Conservation (phyloP, 2,329 filamentous ascomycete genomes). For the Ophiosphaerella herpotricha region DNA sequence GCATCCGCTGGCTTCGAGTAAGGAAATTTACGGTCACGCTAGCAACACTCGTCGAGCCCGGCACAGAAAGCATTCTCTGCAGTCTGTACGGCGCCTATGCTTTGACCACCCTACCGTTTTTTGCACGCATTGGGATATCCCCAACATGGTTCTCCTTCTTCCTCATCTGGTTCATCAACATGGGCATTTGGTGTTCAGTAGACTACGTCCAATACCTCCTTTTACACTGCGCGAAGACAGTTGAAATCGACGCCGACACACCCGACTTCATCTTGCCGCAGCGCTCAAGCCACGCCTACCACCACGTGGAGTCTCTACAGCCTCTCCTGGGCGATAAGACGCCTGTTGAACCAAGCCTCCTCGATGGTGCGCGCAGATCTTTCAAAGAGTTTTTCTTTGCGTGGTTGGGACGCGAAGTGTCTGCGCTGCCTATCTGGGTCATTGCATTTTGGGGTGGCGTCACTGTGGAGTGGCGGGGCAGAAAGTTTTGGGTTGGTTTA, state of each 20-base stretch:
- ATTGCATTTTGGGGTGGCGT: constrained; percentile 89
- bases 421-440: constrained; percentile 87
- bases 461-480: constrained; percentile 85
- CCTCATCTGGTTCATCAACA: constrained; percentile 67
- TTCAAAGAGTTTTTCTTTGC: constrained; percentile 76
- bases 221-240: constrained; percentile 72
- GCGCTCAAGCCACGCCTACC: constrained; percentile 40
- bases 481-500: constrained; percentile 76
- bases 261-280: constrained; percentile 70
- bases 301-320: constrained; percentile 24
- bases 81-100: constrained; percentile 80
- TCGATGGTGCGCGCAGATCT: constrained; percentile 53
- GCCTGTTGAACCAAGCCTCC: constrained; percentile 14
- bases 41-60: constrained; percentile 90
- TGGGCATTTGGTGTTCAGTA: constrained; percentile 71
- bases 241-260: constrained; percentile 73
- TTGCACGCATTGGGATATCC: constrained; percentile 60
- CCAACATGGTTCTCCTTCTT: constrained; percentile 71
- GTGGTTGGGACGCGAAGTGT: constrained; percentile 81
- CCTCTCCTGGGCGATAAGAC: constrained; percentile 26
- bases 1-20: constrained; percentile 88
- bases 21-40: constrained; percentile 90
- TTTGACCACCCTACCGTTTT: constrained; percentile 71
- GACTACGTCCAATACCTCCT: constrained; percentile 76
- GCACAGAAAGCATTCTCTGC: constrained; percentile 86